These are phyloP conservation scores for Capronia coronata DNA, from an alignment of 2,329 filamentous ascomycete species.

Conservation along the genomic window DNA sequence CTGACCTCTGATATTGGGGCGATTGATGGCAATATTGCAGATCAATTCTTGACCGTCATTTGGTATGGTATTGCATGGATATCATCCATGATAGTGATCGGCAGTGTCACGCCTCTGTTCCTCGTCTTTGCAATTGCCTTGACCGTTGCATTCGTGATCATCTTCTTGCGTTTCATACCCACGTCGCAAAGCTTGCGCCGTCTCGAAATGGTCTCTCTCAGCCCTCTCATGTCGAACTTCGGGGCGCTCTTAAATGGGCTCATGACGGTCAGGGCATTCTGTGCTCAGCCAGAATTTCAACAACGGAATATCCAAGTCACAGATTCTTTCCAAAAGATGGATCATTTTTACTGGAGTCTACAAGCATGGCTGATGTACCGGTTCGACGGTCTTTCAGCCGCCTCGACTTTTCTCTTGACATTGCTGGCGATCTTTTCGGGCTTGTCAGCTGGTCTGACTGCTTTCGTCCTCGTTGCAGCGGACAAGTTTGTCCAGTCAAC, in stretches of 20 bases:
- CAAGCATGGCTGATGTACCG: slow-evolving; percentile 79
- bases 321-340: slow-evolving; percentile 87
- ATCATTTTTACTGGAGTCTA: slow-evolving; percentile 90
- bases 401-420: slow-evolving; percentile 67
- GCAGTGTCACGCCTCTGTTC: slow-evolving; percentile 69
- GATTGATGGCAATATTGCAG: slow-evolving; percentile 77
- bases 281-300: slow-evolving; percentile 71
- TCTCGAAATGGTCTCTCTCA: slow-evolving; percentile 83
- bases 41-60: slow-evolving; percentile 64
- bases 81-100: slow-evolving; percentile 69
- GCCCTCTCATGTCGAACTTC: slow-evolving; percentile 86
- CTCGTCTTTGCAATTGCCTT: slow-evolving; percentile 64
- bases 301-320: slow-evolving; percentile 71
- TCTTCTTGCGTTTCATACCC: slow-evolving; percentile 72
- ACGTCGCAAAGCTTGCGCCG: slow-evolving; percentile 76
- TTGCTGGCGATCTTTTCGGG: slow-evolving; percentile 66
- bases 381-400: slow-evolving; percentile 65
- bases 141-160: slow-evolving; percentile 61
- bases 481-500: slow-evolving; percentile 59
- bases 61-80: slow-evolving; percentile 66
- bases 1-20: slow-evolving; percentile 86
- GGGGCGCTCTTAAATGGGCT: slow-evolving; percentile 79
- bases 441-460: slow-evolving; percentile 71
- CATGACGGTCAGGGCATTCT: slow-evolving; percentile 78
- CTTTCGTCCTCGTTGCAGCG: slow-evolving; percentile 73